These are phyloP conservation scores for Kondoa malvinella DNA, from an alignment of 768 basidiomycete species.

Conservation along the genomic window DNA sequence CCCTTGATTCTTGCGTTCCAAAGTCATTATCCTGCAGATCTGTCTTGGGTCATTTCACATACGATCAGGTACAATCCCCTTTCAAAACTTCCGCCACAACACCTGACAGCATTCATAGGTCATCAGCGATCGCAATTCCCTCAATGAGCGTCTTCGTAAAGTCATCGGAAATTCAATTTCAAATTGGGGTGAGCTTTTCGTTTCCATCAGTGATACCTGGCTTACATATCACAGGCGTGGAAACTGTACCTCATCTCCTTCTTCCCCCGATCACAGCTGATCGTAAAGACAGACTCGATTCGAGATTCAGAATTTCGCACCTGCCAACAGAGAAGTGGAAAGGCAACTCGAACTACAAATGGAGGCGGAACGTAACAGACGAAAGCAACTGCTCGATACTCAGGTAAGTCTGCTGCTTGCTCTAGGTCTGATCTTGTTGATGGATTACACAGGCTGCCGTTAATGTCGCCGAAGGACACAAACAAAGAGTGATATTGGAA, in stretches of 20 bases:
- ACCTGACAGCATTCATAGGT: too few relatives aligned
- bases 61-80: background rate
- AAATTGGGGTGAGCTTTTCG: background rate
- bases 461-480: background rate
- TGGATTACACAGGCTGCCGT: slow-evolving; percentile 1
- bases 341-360: slow-evolving; percentile 7
- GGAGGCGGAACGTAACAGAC: slow-evolving; percentile 2
- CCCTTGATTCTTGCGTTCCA: background rate
- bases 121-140: background rate
- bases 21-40: background rate
- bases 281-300: too few relatives aligned
- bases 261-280: too few relatives aligned
- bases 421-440: too few relatives aligned
- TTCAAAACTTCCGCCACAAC: background rate
- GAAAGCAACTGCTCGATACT: slow-evolving; percentile 5
- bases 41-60: background rate
- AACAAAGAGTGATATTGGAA: background rate
- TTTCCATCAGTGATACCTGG: background rate
- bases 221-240: background rate
- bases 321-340: background rate
- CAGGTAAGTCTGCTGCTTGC: too few relatives aligned
- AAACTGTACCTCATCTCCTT: background rate
- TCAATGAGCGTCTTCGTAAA: background rate
- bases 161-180: background rate
- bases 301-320: background rate